Conservation (phyloP, 208 protist species). For the Acanthamoeba sp. region DNA sequence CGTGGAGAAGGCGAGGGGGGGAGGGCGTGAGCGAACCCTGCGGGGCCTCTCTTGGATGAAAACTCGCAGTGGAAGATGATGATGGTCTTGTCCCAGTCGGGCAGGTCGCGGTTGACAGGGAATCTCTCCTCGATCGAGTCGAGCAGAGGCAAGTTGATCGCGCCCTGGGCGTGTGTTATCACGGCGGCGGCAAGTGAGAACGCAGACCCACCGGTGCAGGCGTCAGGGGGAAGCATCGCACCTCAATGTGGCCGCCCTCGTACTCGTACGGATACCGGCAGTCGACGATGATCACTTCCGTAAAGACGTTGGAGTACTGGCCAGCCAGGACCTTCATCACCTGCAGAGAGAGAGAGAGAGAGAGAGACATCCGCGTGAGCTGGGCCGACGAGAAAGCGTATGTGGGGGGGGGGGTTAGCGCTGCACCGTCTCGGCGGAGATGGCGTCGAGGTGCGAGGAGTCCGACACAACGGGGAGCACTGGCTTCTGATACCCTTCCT, state of each 20-base stretch:
- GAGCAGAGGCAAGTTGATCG: not conserved
- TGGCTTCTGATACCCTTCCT: not conserved
- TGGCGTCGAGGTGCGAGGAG: not conserved
- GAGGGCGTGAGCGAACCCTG: slow-evolving; percentile 10
- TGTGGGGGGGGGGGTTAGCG: no score
- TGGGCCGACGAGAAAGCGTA: no score
- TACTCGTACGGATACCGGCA: slow-evolving; percentile 85
- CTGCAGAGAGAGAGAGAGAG: no score
- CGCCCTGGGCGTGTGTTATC: not conserved
- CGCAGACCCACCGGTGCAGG: not conserved
- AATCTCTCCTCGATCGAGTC: not conserved
- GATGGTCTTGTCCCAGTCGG: not conserved
- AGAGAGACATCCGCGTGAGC: no score
- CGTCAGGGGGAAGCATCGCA: not conserved
- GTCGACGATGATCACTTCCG: slow-evolving; percentile 75
- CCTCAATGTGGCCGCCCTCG: slow-evolving; percentile 81
- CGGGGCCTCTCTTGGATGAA: slow-evolving; percentile 75
- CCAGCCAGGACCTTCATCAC: not conserved
- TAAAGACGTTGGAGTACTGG: slow-evolving; percentile 38
- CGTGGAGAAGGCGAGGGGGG: not conserved
- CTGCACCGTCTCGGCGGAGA: not conserved
- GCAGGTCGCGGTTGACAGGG: not conserved
- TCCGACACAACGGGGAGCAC: not conserved
- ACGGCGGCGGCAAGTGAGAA: no score
- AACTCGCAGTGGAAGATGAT: slow-evolving; percentile 85